Conservation (phyloP, 768 basidiomycete genomes). For the Clavaria fumosa region DNA sequence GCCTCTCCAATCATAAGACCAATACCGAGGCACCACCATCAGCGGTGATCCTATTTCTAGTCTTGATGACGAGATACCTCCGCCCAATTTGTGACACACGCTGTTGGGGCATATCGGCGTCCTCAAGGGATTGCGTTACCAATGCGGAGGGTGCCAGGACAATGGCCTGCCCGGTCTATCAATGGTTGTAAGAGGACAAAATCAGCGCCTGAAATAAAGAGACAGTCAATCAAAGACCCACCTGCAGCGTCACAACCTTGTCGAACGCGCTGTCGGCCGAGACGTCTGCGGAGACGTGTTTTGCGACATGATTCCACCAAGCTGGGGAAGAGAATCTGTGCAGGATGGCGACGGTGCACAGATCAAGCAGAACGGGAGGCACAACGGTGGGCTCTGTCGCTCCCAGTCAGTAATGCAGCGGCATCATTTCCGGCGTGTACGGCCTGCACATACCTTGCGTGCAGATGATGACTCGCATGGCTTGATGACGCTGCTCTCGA, state of each 20-base stretch:
- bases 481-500: conserved; percentile 56
- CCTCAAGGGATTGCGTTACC: conserved; percentile 21
- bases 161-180: conserved; percentile 57
- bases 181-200: conserved; percentile 1
- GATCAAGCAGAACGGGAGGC: conserved; percentile 48
- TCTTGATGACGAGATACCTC: conserved; percentile 43
- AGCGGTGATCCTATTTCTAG: conserved; percentile 40
- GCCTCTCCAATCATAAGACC: too few relatives aligned
- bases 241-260: conserved; percentile 48
- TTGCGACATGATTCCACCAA: conserved; percentile 57
- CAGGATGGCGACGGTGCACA: conserved; percentile 48
- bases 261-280: conserved; percentile 46
- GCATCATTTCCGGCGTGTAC: too few relatives aligned
- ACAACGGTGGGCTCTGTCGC: conserved; percentile 54
- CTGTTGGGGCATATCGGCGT: conserved; percentile 2
- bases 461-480: conserved; percentile 58
- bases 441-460: conserved; percentile 57
- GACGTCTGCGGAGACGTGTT: conserved; percentile 53
- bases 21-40: conserved; percentile 55
- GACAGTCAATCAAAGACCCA: conserved; percentile 14
- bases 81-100: conserved; percentile 32
- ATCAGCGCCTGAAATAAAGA: background rate
- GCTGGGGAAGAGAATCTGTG: conserved; percentile 64
- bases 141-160: conserved; percentile 53
- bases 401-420: too few relatives aligned